Evolutionary conservation across 2,329 filamentous ascomycete species (phyloP), one percentile per base, ranked within the genome.

Genomic region (Zarea fungicola): DNA sequence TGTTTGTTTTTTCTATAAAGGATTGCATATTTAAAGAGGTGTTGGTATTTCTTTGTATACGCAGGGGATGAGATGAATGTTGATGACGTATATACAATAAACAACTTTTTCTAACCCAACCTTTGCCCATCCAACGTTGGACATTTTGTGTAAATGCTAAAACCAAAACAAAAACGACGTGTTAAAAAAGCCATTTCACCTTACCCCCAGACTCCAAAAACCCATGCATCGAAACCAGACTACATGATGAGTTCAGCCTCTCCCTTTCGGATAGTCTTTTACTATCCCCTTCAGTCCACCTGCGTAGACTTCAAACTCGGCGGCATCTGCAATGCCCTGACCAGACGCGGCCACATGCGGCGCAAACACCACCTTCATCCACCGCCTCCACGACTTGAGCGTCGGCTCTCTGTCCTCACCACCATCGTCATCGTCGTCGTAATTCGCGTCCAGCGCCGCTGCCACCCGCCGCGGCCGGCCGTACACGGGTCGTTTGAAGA

Each of bases 291-390:
- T 71, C 11, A 85, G 46, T 0, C 89, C 89, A 0, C 80, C 83
- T 61, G 78, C 80, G 57, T 75, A 81, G 49, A 96, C 84, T 64
- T 90, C 84, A 65, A 90, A 95, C 60, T 88, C 84, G 4, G 84
- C 73, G 13, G 79, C 80, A 7, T 70, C 71, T 2, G 68, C 60
- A 46, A 75, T 54, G 10, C 75, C 70, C 45, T 74, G 63, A 14
- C 78, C 71, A 53, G 72, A 72, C 2, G 75, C 76, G 3, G 71
- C 67, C 4, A 79, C 78, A 78, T 95, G 93, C 2, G 87, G 80
- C 42, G 89, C 86, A 71, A 96, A 97, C 1, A 95, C 92, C 8
- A 97, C 80, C 65, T 91, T 95, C 75, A 95, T 83, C 73, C 82
- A 89, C 51, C 92, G 74, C 54, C 78, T 77, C 82, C 87, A 90